Evolutionary conservation across 148 eudicot species (phyloP).

Genomic region (Gaultheria prostrata): DNA sequence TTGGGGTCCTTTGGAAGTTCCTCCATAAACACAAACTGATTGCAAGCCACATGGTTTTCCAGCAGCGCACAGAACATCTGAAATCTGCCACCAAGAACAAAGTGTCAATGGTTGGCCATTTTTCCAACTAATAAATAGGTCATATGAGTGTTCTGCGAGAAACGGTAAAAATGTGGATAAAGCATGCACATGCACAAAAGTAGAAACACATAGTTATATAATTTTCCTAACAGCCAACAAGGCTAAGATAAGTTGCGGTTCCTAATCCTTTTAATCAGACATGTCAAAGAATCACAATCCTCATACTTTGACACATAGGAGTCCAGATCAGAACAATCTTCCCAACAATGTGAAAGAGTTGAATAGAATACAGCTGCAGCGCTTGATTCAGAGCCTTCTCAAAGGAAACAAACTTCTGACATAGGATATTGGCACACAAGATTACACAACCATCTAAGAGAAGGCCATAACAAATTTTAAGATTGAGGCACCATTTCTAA

Average conservation of each 20-base stretch:
- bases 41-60: slow-evolving; percentile 74
- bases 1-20: slow-evolving; percentile 92
- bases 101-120: not conserved
- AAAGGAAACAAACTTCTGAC: not conserved
- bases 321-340: not conserved
- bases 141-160: not conserved
- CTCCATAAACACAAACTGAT: slow-evolving; percentile 85
- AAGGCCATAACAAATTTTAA: not conserved
- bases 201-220: not conserved
- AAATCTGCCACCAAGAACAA: slow-evolving; percentile 53
- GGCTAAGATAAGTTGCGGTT: not conserved
- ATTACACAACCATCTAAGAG: not conserved
- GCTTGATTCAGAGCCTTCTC: not conserved
- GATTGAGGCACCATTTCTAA: not conserved
- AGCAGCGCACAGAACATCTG: slow-evolving; percentile 81
- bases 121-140: not conserved
- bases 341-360: not conserved
- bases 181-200: not conserved
- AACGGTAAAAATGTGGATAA: not conserved
- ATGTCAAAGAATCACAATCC: not conserved
- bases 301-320: not conserved
- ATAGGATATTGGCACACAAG: not conserved
- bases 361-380: not conserved
- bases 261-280: not conserved
- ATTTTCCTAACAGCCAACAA: not conserved